Evolutionary conservation across 139 green algal genomes (phyloP), one percentile per base, ranked within the genome.

Genomic region (Chlamydomonas asymmetrica): DNA sequence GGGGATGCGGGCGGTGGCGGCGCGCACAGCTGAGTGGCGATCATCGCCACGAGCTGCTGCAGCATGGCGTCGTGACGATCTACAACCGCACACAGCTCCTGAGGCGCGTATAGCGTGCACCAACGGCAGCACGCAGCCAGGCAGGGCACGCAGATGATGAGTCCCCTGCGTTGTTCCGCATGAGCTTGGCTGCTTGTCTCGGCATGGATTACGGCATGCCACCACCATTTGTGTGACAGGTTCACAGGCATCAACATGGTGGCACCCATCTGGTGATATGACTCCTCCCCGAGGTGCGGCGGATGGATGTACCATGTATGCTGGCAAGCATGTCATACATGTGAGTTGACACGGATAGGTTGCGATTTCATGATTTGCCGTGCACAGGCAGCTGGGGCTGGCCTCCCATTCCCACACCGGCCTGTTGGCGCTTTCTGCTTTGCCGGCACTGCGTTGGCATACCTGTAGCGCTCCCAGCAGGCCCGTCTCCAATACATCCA

Each of bases 21-120:
- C n/a, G n/a, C n/a, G n/a, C n/a, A n/a, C 67, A 74, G 25, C 23
- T 50, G 52, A 37, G 37, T 52, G 16, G 52, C 43, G 29, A 76
- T 57, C 35, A n/a, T 27, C 8, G 20, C 57, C 35, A 57, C 70
- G 56, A 76, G 54, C n/a, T 48, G 57, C 40, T 76, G 70, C 56
- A 68, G 70, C 0, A 22, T 6, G 23, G 18, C 5, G 70, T 57
- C 67, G 39, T 76, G 70, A 18, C 20, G n/a, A 1, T 76, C 70
- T 40, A 76, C 70, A 16, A 67, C 40, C 34, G 29, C 39, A 10
- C 56, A 66, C 38, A 76, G 59, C 18, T 40, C 70, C 70, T 76
- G 57, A 0, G 45, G 45, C 45, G 18, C 13, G 45, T 25, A 52
- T n/a, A n/a, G n/a, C n/a, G n/a, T n/a, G n/a, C n/a, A n/a, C n/a